Percentiles rank a stretch among this genome's conserved stretches.
Conservation (phyloP, 164 flowering plant genomes). For the Houttuynia cordata region DNA sequence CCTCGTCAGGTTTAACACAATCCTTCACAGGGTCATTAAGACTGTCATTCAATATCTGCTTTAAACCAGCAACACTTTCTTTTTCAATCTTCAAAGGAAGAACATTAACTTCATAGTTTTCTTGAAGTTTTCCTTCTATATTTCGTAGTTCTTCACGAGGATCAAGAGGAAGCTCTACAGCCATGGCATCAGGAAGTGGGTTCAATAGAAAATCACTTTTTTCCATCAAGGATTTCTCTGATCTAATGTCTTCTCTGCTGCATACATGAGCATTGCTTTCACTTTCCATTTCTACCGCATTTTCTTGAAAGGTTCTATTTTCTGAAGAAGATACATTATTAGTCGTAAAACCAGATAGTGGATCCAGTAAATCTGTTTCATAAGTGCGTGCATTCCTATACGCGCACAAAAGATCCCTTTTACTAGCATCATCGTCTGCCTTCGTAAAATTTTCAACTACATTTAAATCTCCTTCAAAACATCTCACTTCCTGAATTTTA, state of each 20-base stretch:
- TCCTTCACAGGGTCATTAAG: slow-evolving; percentile 14
- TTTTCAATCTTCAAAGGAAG: slow-evolving; percentile 6
- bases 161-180: neutral
- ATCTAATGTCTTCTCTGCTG: neutral
- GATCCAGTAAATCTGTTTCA: slow-evolving; percentile 13
- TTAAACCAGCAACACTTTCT: neutral
- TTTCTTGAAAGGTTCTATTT: slow-evolving; percentile 12
- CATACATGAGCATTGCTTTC: neutral
- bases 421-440: slow-evolving; percentile 7
- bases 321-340: slow-evolving; percentile 13
- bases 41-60: slow-evolving; percentile 9
- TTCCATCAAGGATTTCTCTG: too few species aligned
- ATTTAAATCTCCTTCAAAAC: neutral
- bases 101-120: slow-evolving; percentile 8
- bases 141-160: neutral
- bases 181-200: too few species aligned
- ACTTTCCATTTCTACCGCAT: slow-evolving; percentile 1
- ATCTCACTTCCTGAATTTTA: slow-evolving; percentile 9
- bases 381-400: slow-evolving; percentile 11
- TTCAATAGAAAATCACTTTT: too few species aligned
- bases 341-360: slow-evolving; percentile 21
- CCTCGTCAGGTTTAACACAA: slow-evolving; percentile 22
- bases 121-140: slow-evolving; percentile 1
- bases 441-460: slow-evolving; percentile 4
- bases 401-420: slow-evolving; percentile 8